These are phyloP conservation scores for Isatis tinctoria DNA, from an alignment of 345 rosid genomes.

Conservation along the genomic window DNA sequence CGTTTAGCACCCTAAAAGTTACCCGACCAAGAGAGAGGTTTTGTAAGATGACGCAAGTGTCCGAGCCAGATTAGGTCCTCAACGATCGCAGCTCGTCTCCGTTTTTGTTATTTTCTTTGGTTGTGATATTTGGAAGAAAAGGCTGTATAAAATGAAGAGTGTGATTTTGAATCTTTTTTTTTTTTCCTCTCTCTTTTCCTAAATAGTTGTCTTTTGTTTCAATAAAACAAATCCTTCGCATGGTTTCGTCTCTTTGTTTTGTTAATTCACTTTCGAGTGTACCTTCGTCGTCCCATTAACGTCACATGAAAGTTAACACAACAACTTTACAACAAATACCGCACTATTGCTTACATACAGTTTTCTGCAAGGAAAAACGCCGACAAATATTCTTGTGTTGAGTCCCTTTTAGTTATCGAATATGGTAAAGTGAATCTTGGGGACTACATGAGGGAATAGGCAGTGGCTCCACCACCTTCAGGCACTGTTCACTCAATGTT, in stretches of 20 bases:
- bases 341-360: not conserved
- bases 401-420: slow-evolving; percentile 3
- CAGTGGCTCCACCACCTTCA: slow-evolving; percentile 70
- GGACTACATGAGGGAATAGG: too few species aligned
- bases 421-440: too few species aligned
- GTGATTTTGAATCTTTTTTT: not conserved
- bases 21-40: not conserved
- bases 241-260: not conserved
- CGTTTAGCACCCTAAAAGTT: not conserved
- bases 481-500: slow-evolving; percentile 92
- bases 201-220: not conserved
- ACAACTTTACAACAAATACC: not conserved
- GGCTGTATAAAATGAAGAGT: slow-evolving; percentile 10
- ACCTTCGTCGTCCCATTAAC: not conserved
- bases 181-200: not conserved
- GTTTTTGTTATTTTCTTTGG: not conserved
- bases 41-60: slow-evolving; percentile 1
- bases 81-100: not conserved
- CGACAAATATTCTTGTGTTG: not conserved
- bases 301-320: not conserved
- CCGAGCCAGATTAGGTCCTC: not conserved
- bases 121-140: slow-evolving; percentile 5
- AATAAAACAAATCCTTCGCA: not conserved
- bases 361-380: too few species aligned
- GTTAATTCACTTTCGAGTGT: not conserved